Evolutionary conservation across 257 asterid genomes (phyloP).

Genomic region (Pogostemon cablin): DNA sequence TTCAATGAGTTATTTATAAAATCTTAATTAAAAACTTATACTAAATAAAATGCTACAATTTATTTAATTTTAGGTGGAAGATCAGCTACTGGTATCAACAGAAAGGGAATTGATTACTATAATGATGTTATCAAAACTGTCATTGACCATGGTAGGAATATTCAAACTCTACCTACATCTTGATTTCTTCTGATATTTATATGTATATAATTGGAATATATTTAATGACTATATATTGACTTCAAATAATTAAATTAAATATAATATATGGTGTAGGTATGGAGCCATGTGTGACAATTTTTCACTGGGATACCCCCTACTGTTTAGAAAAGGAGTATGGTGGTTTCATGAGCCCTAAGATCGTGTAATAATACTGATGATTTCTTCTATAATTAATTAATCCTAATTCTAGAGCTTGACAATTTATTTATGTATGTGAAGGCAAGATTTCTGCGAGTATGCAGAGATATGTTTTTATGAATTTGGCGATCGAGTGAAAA

Average conservation of each 20-base stretch:
- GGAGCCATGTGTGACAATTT: conserved; percentile 32
- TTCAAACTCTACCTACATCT: not conserved
- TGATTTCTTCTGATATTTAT: not conserved
- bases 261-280: conserved; percentile 14
- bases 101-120: conserved; percentile 32
- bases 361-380: not conserved
- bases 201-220: not conserved
- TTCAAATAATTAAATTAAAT: too few relatives aligned
- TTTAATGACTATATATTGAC: too few relatives aligned
- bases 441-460: conserved; percentile 37
- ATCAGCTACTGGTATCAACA: conserved; percentile 12
- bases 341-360: conserved; percentile 23
- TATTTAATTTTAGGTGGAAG: conserved; percentile 28
- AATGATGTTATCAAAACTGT: conserved; percentile 33
- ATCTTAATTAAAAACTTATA: too few relatives aligned
- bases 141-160: not conserved
- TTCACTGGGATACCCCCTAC: conserved; percentile 33
- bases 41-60: too few relatives aligned
- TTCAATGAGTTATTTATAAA: not conserved
- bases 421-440: not conserved
- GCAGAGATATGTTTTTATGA: conserved; percentile 46
- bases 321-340: conserved; percentile 32
- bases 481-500: conserved; percentile 45
- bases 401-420: not conserved
- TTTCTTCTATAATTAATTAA: not conserved